Conservation (phyloP, 768 basidiomycete genomes). For the Lenzites betulinus region DNA sequence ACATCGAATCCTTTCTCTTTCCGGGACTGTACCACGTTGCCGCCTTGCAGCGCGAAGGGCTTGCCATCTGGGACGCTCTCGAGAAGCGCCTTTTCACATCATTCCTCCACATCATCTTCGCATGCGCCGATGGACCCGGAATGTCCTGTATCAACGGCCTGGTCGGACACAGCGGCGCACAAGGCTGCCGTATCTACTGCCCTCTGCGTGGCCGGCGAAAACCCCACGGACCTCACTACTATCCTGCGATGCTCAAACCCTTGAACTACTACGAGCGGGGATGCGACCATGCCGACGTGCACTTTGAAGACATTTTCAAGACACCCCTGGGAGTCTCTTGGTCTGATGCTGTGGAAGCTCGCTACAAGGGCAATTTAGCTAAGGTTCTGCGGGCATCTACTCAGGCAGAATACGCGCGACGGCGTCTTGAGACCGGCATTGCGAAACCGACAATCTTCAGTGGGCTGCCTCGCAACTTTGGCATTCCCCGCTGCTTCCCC, state of each 20-base stretch:
- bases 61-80: conserved; percentile 33
- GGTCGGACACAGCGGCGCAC: conserved; percentile 37
- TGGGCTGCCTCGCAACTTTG: conserved; percentile 22
- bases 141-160: conserved; percentile 34
- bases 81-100: conserved; percentile 35
- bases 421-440: conserved; percentile 37
- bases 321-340: conserved; percentile 5
- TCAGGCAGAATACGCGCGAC: conserved; percentile 28
- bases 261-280: too few relatives aligned
- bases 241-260: conserved; percentile 32
- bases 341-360: too few relatives aligned
- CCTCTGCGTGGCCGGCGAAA: conserved; percentile 32
- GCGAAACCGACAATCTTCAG: conserved; percentile 37
- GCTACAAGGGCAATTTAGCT: too few relatives aligned
- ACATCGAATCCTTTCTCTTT: conserved; percentile 36
- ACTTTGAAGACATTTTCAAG: conserved; percentile 22
- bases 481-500: conserved; percentile 24
- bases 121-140: conserved; percentile 12
- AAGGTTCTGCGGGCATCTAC: conserved; percentile 24
- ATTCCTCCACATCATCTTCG: conserved; percentile 13
- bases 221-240: conserved; percentile 32
- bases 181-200: conserved; percentile 41
- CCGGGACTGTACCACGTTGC: too few relatives aligned
- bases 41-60: conserved; percentile 30
- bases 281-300: conserved; percentile 34